Base-by-base conservation (phyloP, 345 rosid genomes). In the Salix exigua region DNA sequence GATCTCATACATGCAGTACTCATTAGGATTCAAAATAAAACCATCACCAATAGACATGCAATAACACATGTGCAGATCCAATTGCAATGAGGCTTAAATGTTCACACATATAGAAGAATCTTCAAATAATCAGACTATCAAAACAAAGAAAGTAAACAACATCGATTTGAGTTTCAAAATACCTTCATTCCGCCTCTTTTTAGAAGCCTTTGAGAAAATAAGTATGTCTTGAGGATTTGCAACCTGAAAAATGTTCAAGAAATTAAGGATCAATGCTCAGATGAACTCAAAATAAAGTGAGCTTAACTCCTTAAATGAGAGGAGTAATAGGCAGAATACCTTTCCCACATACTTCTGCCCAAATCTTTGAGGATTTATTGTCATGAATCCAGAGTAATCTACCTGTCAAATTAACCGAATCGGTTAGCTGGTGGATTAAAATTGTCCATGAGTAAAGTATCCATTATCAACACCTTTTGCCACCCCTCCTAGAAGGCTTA, bases 341-440 rank as follows among this genome's bases (percentile, higher is more conserved):
- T 96, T 96, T 69, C 99, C 97, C 66, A 96, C 99, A 86, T 89
- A 96, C 80, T 96, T 96, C 82, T 96, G 99, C 79, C 99, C 99
- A 87, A 96, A 96, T 76, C 92, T 89, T 82, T 96, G 99, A 82
- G 99, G 97, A 89, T 96, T 96, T 85, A 96, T 91, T 42, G 99
- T 96, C 98, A 93, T 96, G 79, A 91, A 96, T 71, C 97, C 99
- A 50, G 99, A 93, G 87, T 96, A 96, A 80, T 96, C 99, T 65
- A 93, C 97, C 97, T 93, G 91, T 75, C 64, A 78, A 82, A 79
- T 63, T 67, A 87, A 73, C 48, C 66, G 28, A 28, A 75, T n/a
- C 23, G 0, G 28, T 60, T 12, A 9, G 64, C 25, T n/a, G 23
- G 26, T 60, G 64, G 13, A 40, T 40, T 60, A 60, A 6, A 60